These are phyloP conservation scores for Hypomyces rosellus DNA, from an alignment of 2,329 filamentous ascomycete species.

Conservation along the genomic window DNA sequence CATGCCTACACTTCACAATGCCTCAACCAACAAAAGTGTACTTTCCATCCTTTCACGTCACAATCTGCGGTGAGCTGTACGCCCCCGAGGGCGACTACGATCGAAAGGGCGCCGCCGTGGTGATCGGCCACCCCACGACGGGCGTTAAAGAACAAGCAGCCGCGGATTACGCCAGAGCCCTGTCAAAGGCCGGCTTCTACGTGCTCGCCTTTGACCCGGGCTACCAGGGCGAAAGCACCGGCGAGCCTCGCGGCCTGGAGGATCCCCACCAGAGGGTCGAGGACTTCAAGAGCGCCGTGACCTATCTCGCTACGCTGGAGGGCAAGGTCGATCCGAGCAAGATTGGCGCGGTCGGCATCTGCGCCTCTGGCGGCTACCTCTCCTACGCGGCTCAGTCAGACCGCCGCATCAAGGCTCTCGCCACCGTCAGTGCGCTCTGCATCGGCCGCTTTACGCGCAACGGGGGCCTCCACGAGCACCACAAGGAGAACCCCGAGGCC, in stretches of 20 bases:
- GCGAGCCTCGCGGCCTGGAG: conserved; percentile 31
- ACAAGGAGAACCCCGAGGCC: conserved; percentile 6
- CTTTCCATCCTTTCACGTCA: conserved; percentile 4
- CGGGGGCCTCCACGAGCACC: conserved; percentile 4
- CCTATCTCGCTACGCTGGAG: conserved; percentile 24
- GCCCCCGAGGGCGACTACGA: conserved; percentile 1
- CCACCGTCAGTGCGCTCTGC: conserved; percentile 24
- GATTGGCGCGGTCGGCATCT: conserved; percentile 35
- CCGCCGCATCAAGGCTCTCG: conserved; percentile 32
- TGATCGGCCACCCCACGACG: conserved; percentile 26
- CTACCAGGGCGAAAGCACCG: conserved; percentile 31
- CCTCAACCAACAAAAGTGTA: conserved; percentile 4
- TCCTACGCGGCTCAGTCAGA: conserved; percentile 30
- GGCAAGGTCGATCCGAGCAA: conserved; percentile 23
- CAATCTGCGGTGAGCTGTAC: conserved; percentile 8
- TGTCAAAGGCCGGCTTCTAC: conserved; percentile 27
- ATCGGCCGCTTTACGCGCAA: conserved; percentile 24
- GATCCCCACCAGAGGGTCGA: conserved; percentile 31
- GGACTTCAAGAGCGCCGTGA: conserved; percentile 29
- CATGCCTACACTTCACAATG: too few relatives aligned
- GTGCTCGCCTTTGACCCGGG: conserved; percentile 31
- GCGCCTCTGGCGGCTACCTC: conserved; percentile 31
- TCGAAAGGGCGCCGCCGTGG: conserved; percentile 14
- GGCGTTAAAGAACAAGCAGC: conserved; percentile 34
- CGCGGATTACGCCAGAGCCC: conserved; percentile 23